Conservation (phyloP, 371 early-diverging fungal species). For the Batrachochytrium dendrobatidis region DNA sequence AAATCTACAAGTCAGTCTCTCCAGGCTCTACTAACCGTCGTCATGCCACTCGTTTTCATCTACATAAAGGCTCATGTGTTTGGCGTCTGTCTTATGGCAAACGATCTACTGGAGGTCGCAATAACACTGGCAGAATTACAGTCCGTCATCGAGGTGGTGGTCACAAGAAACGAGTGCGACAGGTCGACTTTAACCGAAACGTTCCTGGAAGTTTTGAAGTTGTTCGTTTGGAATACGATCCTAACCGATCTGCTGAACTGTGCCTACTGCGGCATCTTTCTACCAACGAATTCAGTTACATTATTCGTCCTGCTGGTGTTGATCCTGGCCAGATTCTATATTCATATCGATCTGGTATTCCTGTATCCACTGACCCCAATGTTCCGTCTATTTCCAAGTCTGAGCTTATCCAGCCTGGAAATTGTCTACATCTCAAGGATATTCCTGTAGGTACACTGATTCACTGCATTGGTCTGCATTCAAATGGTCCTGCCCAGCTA, state of each 20-base stretch:
- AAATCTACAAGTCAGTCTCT: constrained; percentile 85
- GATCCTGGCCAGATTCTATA: constrained; percentile 65
- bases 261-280: constrained; percentile 73
- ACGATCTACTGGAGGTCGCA: constrained; percentile 73
- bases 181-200: constrained; percentile 78
- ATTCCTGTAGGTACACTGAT: constrained; percentile 90
- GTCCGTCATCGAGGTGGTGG: constrained; percentile 94
- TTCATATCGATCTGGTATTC: constrained; percentile 48
- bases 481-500: constrained; percentile 75
- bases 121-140: constrained; percentile 80
- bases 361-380: constrained; percentile 11
- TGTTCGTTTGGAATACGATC: constrained; percentile 89
- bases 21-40: constrained; percentile 84
- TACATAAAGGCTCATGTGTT: constrained; percentile 85
- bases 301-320: constrained; percentile 72
- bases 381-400: constrained; percentile 52
- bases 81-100: constrained; percentile 73
- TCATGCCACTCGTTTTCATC: constrained; percentile 77
- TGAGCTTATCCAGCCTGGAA: constrained; percentile 72
- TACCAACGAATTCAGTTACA: constrained; percentile 72
- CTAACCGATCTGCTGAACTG: constrained; percentile 88
- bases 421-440: constrained; percentile 82
- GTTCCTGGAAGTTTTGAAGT: constrained; percentile 74
- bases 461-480: constrained; percentile 78
- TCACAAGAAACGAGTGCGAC: constrained; percentile 79